phyloP scores from a whole-genome alignment of 176 grass and related monocot genomes.

The Melocanna baccifera region DNA sequence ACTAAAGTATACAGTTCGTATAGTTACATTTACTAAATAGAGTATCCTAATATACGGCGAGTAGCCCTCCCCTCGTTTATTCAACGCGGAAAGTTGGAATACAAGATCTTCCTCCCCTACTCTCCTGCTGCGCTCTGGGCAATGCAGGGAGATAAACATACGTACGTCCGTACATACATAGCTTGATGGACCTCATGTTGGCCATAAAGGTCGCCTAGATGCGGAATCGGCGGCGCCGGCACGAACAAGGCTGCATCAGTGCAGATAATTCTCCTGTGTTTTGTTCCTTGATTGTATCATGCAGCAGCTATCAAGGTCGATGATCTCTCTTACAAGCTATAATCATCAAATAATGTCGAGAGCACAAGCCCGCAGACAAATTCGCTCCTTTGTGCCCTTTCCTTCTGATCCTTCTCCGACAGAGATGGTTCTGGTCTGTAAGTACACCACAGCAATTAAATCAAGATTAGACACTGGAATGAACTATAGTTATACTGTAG shows the following conservation, averaged over 20 bases:
- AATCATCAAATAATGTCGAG: constrained; percentile 43
- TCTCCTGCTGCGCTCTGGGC: constrained; percentile 2
- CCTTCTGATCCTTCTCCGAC: constrained; percentile 48
- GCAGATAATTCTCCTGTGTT: constrained; percentile 7
- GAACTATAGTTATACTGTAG: neutral
- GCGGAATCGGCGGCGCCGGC: neutral
- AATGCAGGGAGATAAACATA: constrained; percentile 8
- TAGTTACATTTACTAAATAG: constrained; percentile 35
- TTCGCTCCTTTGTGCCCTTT: constrained; percentile 37
- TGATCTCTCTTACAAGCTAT: constrained; percentile 30
- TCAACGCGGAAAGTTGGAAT: constrained; percentile 6
- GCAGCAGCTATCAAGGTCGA: constrained; percentile 8
- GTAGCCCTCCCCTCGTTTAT: constrained; percentile 24
- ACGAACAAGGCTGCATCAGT: neutral
- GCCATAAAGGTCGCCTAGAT: neutral
- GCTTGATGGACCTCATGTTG: constrained; percentile 1
- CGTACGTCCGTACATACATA: neutral
- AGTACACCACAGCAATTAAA: constrained; percentile 11
- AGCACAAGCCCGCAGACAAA: constrained; percentile 42
- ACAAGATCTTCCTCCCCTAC: constrained; percentile 13
- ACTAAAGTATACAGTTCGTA: neutral
- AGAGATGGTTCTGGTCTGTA: constrained; percentile 47
- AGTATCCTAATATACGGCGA: constrained; percentile 18
- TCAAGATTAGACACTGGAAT: neutral
- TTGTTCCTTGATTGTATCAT: neutral